Base-by-base conservation (phyloP, 2,329 filamentous ascomycete genomes). In the Diatrype stigma region DNA sequence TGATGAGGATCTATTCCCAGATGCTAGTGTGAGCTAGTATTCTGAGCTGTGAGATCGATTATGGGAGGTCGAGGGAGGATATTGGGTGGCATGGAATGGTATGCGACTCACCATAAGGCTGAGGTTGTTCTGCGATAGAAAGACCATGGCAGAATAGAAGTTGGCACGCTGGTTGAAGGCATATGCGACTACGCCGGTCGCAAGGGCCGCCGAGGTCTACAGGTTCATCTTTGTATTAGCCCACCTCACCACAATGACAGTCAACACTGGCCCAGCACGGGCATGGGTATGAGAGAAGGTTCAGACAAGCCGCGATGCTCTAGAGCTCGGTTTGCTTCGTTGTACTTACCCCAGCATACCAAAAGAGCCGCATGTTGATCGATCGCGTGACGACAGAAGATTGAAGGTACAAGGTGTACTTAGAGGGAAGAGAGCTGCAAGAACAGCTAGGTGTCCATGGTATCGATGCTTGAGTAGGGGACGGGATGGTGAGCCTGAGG, bases 141-240 rank as follows among this genome's bases (percentile, higher is more conserved):
- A 96, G 46, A 99, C 94, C 73, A 91, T 94, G 59, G 94, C 92
- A 49, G 93, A 95, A 75, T 99, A 99, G 78, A 97, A 99, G 73
- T 99, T 99, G 57, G 94, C 87, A 58, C 94, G 85, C 73, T 97
- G 90, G 66, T 94, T 88, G 72, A 97, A 93, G 55, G 94, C 93
- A 67, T 92, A 94, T 52, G 96, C 73, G 54, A 96, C 80, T 53
- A 96, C 91, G 62, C 85, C 83, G 58, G 84, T 87, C 62, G 93
- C 93, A 67, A 96, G 85, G 72, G 85, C 86, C 69, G 88, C 85
- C 50, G 93, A 96, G 70, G 84, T 80, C 88, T 91, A 60, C 52
- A 61, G 40, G 42, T 50, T 42, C 34, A 37, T 37, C 12, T 47
- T 46, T 28, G 22, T n/a, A 47, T 60, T 51, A 60, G 53, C 45